Conservation (phyloP, 169 alveolate species). For the Theileria orientalis region DNA sequence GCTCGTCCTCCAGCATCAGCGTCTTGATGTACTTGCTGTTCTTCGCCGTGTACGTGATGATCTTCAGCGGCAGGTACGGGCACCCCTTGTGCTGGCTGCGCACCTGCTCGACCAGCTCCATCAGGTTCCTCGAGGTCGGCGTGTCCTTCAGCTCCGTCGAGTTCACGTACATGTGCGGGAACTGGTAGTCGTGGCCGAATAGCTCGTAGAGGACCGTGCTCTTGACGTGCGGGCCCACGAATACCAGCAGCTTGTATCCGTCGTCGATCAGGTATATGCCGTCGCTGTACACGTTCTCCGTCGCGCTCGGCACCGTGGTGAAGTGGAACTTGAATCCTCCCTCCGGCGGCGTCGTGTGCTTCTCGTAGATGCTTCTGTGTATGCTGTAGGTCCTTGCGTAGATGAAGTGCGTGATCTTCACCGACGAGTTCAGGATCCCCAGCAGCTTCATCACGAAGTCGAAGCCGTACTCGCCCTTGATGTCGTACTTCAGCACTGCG, state of each 20-base stretch:
- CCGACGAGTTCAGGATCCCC: constrained; percentile 40
- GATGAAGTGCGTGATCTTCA: constrained; percentile 46
- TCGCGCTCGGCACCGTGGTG: constrained; percentile 67
- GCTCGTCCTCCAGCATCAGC: constrained; percentile 56
- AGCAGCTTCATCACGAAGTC: constrained; percentile 49
- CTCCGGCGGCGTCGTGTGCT: constrained; percentile 6
- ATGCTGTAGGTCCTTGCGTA: constrained; percentile 57
- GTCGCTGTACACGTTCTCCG: constrained; percentile 71
- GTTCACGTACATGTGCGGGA: constrained; percentile 20
- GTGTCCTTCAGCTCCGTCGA: constrained; percentile 14
- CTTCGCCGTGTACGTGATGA: constrained; percentile 44
- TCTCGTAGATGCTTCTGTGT: constrained; percentile 45
- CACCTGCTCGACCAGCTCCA: constrained; percentile 36
- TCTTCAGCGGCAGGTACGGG: constrained; percentile 33
- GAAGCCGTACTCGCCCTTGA: constrained; percentile 3
- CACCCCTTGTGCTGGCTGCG: constrained; percentile 32
- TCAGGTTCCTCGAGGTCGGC: constrained; percentile 30
- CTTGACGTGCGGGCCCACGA: constrained; percentile 75
- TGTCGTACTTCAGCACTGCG: constrained; percentile 74
- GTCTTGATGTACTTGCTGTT: constrained; percentile 31
- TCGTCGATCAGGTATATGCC: constrained; percentile 81
- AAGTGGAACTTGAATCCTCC: constrained; percentile 43
- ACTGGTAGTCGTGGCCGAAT: constrained; percentile 44
- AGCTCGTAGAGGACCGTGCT: constrained; percentile 44
- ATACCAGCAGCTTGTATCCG: constrained; percentile 72